Percentiles rank a stretch among this genome's conserved stretches.
These are phyloP conservation scores for Beauveria bassiana DNA, from an alignment of 2,329 filamentous ascomycete species.

Conservation along the genomic window DNA sequence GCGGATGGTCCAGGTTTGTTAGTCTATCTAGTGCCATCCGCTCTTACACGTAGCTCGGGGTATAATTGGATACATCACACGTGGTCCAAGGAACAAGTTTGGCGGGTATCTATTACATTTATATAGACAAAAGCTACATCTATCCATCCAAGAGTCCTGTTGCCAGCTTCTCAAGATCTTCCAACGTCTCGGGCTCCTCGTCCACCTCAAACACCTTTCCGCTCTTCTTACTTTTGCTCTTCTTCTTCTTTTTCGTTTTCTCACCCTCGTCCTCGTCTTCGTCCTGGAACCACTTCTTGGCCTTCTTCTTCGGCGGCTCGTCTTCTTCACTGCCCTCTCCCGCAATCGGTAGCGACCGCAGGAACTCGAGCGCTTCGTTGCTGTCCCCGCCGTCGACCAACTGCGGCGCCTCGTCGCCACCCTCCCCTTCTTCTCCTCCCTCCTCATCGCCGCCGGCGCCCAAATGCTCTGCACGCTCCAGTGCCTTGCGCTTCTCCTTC, in stretches of 20 bases:
- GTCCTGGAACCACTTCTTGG: conserved; percentile 77
- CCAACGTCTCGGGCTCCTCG: conserved; percentile 68
- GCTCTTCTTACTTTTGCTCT: conserved; percentile 36
- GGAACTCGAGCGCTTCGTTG: conserved; percentile 48
- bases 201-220: conserved; percentile 53
- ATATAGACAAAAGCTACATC: conserved; percentile 20
- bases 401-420: conserved; percentile 22
- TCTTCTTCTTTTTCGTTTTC: conserved; percentile 30
- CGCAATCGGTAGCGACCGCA: conserved; percentile 49
- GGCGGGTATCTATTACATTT: conserved; percentile 12
- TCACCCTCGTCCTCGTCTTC: conserved; percentile 62
- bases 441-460: conserved; percentile 35
- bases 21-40: too few relatives aligned
- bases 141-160: conserved; percentile 57
- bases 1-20: too few relatives aligned
- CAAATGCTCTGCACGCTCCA: conserved; percentile 40
- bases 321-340: conserved; percentile 35
- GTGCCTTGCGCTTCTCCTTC: conserved; percentile 62
- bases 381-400: conserved; percentile 34
- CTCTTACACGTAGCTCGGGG: too few relatives aligned
- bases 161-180: conserved; percentile 72
- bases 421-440: conserved; percentile 34
- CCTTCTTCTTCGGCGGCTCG: conserved; percentile 44
- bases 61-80: not conserved
- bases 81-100: not conserved